Percentiles rank a stretch among this genome's conserved stretches.
Conservation (phyloP, 108 stramenopile species). For the Nannochloropsis salina region DNA sequence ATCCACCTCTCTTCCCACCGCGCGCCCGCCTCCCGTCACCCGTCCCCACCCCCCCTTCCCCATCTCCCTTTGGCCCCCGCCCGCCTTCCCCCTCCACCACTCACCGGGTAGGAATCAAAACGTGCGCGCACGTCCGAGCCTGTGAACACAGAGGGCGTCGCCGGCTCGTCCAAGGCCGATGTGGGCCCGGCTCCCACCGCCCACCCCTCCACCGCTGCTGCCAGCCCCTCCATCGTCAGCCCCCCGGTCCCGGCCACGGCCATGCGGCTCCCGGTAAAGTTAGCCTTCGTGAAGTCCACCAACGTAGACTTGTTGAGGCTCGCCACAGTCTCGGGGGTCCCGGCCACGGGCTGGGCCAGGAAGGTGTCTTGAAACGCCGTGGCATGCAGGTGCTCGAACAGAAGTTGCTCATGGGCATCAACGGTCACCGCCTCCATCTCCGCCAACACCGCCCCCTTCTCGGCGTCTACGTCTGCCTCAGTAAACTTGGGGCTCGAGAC, state of each 20-base stretch:
- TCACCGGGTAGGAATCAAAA: not conserved
- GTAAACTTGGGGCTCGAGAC: slow-evolving; percentile 38
- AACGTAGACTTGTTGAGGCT: slow-evolving; percentile 69
- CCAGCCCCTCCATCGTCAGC: slow-evolving; percentile 72
- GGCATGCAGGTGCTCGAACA: not conserved
- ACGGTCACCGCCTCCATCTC: slow-evolving; percentile 94
- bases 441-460: slow-evolving; percentile 85
- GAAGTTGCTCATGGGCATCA: slow-evolving; percentile 72
- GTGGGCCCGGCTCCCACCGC: not conserved
- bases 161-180: too few relatives aligned
- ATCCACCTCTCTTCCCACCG: too few relatives aligned
- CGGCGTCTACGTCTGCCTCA: slow-evolving; percentile 62
- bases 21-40: not conserved
- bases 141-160: not conserved
- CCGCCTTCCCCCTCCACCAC: not conserved
- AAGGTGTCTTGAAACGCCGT: slow-evolving; percentile 59
- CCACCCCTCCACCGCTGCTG: slow-evolving; percentile 62
- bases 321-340: slow-evolving; percentile 79
- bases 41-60: not conserved
- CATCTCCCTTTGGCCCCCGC: not conserved
- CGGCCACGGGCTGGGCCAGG: slow-evolving; percentile 87
- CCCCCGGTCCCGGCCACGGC: slow-evolving; percentile 95
- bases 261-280: slow-evolving; percentile 89
- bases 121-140: not conserved
- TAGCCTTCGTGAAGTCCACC: slow-evolving; percentile 73